Conservation (phyloP, 164 flowering plant species). For the Cinnamomum chago region DNA sequence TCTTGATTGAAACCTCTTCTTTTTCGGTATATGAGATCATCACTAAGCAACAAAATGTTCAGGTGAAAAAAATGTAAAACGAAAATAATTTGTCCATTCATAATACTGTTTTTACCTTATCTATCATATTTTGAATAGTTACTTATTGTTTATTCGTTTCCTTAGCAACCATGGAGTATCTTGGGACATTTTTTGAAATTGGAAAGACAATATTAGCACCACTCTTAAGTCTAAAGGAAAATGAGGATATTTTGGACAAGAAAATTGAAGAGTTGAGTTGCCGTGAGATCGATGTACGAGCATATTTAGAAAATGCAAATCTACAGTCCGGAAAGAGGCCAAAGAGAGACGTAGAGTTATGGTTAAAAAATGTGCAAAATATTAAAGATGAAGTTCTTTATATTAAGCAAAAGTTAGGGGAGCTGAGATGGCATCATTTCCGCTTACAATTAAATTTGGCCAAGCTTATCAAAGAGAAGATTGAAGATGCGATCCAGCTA, state of each 20-base stretch:
- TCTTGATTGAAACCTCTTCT: too few species aligned
- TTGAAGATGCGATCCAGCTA: background rate
- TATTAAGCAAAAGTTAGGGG: background rate
- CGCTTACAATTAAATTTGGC: background rate
- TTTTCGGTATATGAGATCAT: too few species aligned
- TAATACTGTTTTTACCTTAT: too few species aligned
- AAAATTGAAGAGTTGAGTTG: background rate
- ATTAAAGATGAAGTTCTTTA: background rate
- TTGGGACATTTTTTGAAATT: too few species aligned
- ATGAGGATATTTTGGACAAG: background rate
- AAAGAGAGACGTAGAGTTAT: slow-evolving; percentile 1
- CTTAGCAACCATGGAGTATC: too few species aligned
- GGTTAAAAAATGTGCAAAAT: slow-evolving; percentile 6
- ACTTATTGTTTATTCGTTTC: too few species aligned
- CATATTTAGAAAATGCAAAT: background rate
- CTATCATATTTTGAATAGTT: too few species aligned
- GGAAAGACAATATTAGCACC: too few species aligned
- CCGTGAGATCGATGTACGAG: background rate
- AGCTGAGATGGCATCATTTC: background rate
- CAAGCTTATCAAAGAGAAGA: background rate
- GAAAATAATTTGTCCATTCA: too few species aligned
- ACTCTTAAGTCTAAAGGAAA: background rate
- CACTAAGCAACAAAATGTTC: too few species aligned
- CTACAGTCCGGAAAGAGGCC: background rate
- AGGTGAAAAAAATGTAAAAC: too few species aligned